Base-by-base conservation (phyloP, 1,284 basidiomycete genomes). In the Boletellus dicymbophilus region DNA sequence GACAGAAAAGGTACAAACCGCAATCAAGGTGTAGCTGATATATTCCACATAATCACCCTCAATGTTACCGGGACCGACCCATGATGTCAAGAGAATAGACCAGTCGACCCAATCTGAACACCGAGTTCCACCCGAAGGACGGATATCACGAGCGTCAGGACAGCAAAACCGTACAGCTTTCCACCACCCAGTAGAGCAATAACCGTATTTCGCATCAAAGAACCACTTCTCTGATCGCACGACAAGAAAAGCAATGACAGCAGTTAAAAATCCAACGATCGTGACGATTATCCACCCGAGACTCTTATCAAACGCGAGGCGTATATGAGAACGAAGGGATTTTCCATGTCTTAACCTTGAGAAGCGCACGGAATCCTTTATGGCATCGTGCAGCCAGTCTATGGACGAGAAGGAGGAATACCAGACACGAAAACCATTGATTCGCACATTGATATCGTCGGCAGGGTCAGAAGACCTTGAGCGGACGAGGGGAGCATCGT, bases 171-270 rank as follows among this genome's bases (percentile, higher is more conserved):
- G 77, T 61, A 83, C 87, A 2, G 94, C 84, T 49, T 81, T 86
- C 70, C 81, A 88, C 86, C 88, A 90, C 3, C 77, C 76, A 0
- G 70, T 68, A 2, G 65, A 62, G 68, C 95, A 98, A 67, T 90
- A 93, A 0, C 96, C 96, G 48, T 94, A 91, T 70, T 98, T 98
- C 57, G 90, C 68, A 66, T 97, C 93, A 62, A 98, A 98, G n/a
- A 98, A 74, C 77, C 86, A 88, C 66, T 93, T 90, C 65, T 99
- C 96, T 49, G 82, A 78, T 26, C 91, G 84, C 34, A 96, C 84
- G 58, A 99, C 90, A 46, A 90, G 70, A 66, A 93, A 98, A 1
- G 96, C 96, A 31, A 92, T 75, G 43, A 94, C 52, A 4, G 95
- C 93, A 7, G 90, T 91, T 27, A 93, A 65, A 64, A 95, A 82